These are phyloP conservation scores for Mycena epipterygia DNA, from an alignment of 768 basidiomycete species.

Conservation along the genomic window DNA sequence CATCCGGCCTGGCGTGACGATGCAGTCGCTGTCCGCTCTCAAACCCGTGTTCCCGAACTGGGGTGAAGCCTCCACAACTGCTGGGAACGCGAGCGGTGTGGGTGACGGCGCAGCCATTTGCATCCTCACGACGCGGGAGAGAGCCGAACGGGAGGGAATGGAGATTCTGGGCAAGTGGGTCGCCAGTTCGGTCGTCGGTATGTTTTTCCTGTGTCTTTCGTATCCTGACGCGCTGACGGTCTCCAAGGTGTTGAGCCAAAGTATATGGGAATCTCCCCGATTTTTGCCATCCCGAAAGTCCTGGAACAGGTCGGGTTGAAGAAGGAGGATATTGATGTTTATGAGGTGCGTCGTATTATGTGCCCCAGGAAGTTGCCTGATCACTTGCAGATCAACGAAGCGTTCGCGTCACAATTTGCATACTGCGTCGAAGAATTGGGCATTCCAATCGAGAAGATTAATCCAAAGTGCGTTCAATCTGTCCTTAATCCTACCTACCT, in stretches of 20 bases:
- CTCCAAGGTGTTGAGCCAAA: constrained; percentile 77
- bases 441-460: constrained; percentile 85
- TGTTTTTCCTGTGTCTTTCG: constrained; percentile 35
- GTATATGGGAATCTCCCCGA: constrained; percentile 84
- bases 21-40: constrained; percentile 80
- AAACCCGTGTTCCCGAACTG: constrained; percentile 92
- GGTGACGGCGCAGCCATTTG: constrained; percentile 94
- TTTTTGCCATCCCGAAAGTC: constrained; percentile 79
- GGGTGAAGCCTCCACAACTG: constrained; percentile 79
- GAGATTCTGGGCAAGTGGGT: constrained; percentile 89
- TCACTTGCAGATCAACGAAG: constrained; percentile 80
- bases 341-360: constrained; percentile 64
- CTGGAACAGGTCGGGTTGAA: constrained; percentile 71
- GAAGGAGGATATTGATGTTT: constrained; percentile 83
- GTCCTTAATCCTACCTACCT: too few species aligned
- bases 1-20: constrained; percentile 86
- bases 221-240: constrained; percentile 15
- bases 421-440: constrained; percentile 88
- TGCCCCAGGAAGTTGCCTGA: not conserved
- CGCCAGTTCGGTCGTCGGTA: constrained; percentile 81
- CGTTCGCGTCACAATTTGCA: constrained; percentile 95
- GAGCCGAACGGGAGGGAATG: constrained; percentile 83
- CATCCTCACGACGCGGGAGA: constrained; percentile 83
- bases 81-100: constrained; percentile 89
- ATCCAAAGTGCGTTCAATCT: constrained; percentile 79